Evolutionary conservation across 2,329 filamentous ascomycete species (phyloP).

Genomic region (Aspergillus quadrilineatus): DNA sequence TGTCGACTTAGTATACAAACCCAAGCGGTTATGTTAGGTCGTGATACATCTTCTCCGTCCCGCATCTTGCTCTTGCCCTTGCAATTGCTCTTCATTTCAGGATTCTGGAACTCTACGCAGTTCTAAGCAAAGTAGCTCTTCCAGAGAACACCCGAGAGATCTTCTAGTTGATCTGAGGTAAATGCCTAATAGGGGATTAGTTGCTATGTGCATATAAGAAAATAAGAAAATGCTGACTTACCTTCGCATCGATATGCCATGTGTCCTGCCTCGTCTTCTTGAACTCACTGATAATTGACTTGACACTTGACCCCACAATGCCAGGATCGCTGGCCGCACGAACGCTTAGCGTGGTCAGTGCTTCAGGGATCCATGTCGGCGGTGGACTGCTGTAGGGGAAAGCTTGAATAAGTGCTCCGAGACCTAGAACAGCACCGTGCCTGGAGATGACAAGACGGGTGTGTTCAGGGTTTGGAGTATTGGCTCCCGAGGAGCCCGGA

Average conservation of each 20-base stretch:
- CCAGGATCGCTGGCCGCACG: constrained; percentile 85
- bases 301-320: constrained; percentile 92
- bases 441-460: constrained; percentile 77
- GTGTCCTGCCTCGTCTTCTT: constrained; percentile 99
- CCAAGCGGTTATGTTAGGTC: neutral
- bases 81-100: too few relatives aligned
- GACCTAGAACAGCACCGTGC: constrained; percentile 86
- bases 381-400: constrained; percentile 96
- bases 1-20: constrained; percentile 1
- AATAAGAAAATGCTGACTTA: constrained; percentile 49
- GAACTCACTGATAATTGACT: constrained; percentile 91
- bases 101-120: neutral
- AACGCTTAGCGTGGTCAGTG: constrained; percentile 79
- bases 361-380: constrained; percentile 89
- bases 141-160: constrained; percentile 94
- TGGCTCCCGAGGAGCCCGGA: constrained; percentile 44
- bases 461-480: constrained; percentile 52
- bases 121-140: constrained; percentile 95
- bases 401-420: constrained; percentile 88
- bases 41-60: neutral
- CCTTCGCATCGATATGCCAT: constrained; percentile 97
- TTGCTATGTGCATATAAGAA: neutral
- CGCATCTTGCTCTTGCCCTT: neutral
- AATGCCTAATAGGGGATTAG: constrained; percentile 60
- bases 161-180: constrained; percentile 86